A percentile compares a stretch with the other conserved stretches of the same genome.
phyloP scores from a whole-genome alignment of 345 rosid genomes.

The Gossypium australe region DNA sequence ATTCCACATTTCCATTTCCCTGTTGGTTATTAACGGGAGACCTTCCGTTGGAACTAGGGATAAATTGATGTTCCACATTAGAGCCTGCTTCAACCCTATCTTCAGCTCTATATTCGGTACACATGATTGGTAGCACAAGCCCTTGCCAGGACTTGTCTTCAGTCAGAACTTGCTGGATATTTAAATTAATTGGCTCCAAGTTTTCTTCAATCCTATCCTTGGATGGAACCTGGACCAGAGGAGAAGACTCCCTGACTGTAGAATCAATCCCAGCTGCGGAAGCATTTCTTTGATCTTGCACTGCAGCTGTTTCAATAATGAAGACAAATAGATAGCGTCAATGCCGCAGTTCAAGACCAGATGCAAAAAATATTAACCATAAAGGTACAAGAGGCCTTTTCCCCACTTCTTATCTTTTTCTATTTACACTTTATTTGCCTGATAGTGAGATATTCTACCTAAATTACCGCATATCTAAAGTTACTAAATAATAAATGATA shows the following conservation, averaged over 20 bases:
- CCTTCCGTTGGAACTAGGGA: constrained; percentile 50
- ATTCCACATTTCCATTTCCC: constrained; percentile 31
- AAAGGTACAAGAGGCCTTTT: neutral
- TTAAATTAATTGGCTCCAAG: constrained; percentile 55
- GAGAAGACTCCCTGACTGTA: constrained; percentile 63
- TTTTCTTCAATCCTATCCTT: constrained; percentile 53
- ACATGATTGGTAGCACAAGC: constrained; percentile 24
- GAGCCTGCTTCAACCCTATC: constrained; percentile 34
- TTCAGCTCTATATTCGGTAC: constrained; percentile 43
- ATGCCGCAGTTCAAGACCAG: neutral
- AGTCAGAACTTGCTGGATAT: constrained; percentile 45
- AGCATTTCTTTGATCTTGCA: constrained; percentile 63
- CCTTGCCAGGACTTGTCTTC: constrained; percentile 33
- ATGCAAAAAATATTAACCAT: neutral
- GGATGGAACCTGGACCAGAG: constrained; percentile 28
- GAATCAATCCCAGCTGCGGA: constrained; percentile 56
- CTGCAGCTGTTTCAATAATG: constrained; percentile 39
- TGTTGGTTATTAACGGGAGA: constrained; percentile 31
- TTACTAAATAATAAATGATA: neutral
- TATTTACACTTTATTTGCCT: neutral
- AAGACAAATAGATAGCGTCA: neutral
- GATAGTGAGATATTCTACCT: neutral
- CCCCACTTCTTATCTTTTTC: neutral
- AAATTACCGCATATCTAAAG: neutral
- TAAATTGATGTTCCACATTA: constrained; percentile 69